These are phyloP conservation scores for Linum lewisii DNA, from an alignment of 345 rosid genomes.

Conservation along the genomic window DNA sequence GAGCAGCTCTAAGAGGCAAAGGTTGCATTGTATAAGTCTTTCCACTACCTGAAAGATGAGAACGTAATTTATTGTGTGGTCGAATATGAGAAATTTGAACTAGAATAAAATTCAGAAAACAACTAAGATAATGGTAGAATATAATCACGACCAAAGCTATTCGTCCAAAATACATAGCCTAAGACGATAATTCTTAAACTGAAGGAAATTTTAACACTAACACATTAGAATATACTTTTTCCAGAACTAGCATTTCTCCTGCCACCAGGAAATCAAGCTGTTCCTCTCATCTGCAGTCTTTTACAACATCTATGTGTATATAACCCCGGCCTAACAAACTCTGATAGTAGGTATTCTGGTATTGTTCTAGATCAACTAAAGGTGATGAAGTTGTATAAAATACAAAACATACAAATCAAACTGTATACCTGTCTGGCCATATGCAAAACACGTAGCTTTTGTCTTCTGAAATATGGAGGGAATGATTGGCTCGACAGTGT, in stretches of 20 bases:
- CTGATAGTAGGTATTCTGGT: too few species aligned
- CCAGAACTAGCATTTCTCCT: background rate
- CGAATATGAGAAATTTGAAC: background rate
- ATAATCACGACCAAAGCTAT: too few species aligned
- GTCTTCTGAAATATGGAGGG: conserved; percentile 87
- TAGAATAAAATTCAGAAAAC: conserved; percentile 1
- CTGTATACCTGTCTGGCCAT: conserved; percentile 91
- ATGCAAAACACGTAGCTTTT: conserved; percentile 99
- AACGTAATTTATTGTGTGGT: background rate
- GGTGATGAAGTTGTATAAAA: background rate
- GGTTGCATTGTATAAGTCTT: conserved; percentile 99
- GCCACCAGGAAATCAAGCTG: background rate
- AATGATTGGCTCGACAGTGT: conserved; percentile 85
- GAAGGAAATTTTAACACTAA: background rate
- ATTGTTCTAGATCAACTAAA: background rate
- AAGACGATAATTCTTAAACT: background rate
- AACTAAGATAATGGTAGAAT: background rate
- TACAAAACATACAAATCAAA: background rate
- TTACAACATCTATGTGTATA: background rate
- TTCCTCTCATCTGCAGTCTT: conserved; percentile 1
- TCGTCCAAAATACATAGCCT: background rate
- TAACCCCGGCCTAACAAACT: background rate
- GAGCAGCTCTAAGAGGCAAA: conserved; percentile 71
- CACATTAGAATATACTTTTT: background rate
- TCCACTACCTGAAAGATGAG: conserved; percentile 70